Conservation (phyloP, 2,329 filamentous ascomycete species). For the Amauroascus verrucosus region DNA sequence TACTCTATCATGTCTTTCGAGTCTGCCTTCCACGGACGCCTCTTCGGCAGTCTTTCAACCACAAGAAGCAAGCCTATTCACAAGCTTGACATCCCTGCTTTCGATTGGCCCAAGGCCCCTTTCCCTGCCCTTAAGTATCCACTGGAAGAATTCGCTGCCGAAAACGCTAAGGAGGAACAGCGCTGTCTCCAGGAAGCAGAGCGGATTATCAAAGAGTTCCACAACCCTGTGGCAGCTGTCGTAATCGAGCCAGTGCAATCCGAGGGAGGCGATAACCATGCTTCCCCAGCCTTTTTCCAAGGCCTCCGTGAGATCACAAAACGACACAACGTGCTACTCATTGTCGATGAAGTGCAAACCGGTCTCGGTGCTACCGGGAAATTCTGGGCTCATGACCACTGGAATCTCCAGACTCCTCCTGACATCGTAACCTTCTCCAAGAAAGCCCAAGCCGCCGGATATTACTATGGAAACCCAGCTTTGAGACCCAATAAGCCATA, state of each 20-base stretch:
- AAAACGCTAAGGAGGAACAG: conserved; percentile 73
- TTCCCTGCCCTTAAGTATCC: conserved; percentile 84
- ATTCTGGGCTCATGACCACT: conserved; percentile 97
- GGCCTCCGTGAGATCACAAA: conserved; percentile 69
- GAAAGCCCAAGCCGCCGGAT: conserved; percentile 88
- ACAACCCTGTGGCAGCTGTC: conserved; percentile 68
- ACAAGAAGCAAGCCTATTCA: conserved; percentile 89
- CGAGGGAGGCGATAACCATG: conserved; percentile 91
- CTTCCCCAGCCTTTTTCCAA: conserved; percentile 75
- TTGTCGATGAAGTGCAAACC: conserved; percentile 90
- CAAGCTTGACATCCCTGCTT: conserved; percentile 88
- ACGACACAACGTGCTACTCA: conserved; percentile 59
- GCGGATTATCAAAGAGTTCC: conserved; percentile 66
- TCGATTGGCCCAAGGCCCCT: conserved; percentile 85
- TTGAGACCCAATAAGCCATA: conserved; percentile 86
- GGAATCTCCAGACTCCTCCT: conserved; percentile 66
- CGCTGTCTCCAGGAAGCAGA: conserved; percentile 76
- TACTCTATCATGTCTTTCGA: conserved; percentile 85
- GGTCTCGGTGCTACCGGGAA: conserved; percentile 85
- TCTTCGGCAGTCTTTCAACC: conserved; percentile 78
- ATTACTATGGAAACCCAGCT: conserved; percentile 74
- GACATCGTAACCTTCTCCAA: conserved; percentile 95
- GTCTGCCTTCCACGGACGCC: conserved; percentile 77
- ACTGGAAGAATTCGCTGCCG: conserved; percentile 63
- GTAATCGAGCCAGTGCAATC: conserved; percentile 87